Conservation (phyloP, 2,329 filamentous ascomycete species). For the Neonectria punicea region DNA sequence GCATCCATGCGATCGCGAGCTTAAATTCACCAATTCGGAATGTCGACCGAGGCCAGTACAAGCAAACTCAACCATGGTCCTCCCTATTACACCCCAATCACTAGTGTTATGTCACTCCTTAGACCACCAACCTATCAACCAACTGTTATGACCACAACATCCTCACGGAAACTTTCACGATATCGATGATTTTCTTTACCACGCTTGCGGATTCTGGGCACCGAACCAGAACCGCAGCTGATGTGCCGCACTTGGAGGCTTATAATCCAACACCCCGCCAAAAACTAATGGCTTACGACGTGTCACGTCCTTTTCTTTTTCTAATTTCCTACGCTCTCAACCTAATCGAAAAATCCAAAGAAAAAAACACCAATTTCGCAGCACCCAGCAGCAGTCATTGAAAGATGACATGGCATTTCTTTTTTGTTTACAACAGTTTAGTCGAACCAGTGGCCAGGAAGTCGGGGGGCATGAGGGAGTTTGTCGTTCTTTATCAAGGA, state of each 20-base stretch:
- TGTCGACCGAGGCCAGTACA: slow-evolving; percentile 15
- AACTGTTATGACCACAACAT: slow-evolving; percentile 40
- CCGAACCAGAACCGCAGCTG: slow-evolving; percentile 28
- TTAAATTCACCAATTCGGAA: slow-evolving; percentile 36
- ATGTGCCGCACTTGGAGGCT: slow-evolving; percentile 31
- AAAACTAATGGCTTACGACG: slow-evolving; percentile 37
- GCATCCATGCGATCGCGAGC: slow-evolving; percentile 50
- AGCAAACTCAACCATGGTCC: slow-evolving; percentile 13
- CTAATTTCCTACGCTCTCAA: slow-evolving; percentile 29
- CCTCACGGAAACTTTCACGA: slow-evolving; percentile 45
- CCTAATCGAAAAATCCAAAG: slow-evolving; percentile 29
- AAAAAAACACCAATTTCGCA: slow-evolving; percentile 25
- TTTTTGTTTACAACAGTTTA: slow-evolving; percentile 29
- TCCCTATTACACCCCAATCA: slow-evolving; percentile 22
- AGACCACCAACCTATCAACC: slow-evolving; percentile 24
- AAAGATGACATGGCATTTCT: slow-evolving; percentile 23
- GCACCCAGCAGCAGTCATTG: slow-evolving; percentile 27
- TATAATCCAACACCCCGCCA: slow-evolving; percentile 37
- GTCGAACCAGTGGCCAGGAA: slow-evolving; percentile 32
- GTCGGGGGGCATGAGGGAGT: slow-evolving; percentile 35
- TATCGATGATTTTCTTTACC: slow-evolving; percentile 44
- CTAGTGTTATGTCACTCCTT: slow-evolving; percentile 23
- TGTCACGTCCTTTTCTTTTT: slow-evolving; percentile 30
- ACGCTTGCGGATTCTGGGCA: slow-evolving; percentile 27
- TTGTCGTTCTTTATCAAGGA: slow-evolving; percentile 31